phyloP scores from a whole-genome alignment of 768 basidiomycete genomes.

The Suillus fuscotomentosus region DNA sequence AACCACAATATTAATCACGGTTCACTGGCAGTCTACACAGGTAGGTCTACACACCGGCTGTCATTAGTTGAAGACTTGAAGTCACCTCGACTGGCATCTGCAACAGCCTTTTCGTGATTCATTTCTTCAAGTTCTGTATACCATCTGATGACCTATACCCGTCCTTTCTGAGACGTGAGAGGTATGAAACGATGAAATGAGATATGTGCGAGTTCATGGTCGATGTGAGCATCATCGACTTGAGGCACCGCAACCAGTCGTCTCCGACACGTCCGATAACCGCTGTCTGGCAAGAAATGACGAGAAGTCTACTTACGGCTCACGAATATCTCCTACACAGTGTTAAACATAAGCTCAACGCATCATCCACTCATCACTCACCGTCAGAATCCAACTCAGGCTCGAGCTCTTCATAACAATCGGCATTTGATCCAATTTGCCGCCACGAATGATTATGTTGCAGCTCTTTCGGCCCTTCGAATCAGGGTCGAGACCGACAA shows the following conservation, averaged over 20 bases:
- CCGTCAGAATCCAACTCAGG: constrained; percentile 73
- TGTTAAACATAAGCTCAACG: neutral
- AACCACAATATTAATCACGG: no score
- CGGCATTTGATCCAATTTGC: constrained; percentile 65
- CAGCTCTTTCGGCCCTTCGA: constrained; percentile 46
- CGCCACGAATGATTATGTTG: constrained; percentile 54
- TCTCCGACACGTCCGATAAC: constrained; percentile 34
- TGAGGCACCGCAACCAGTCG: constrained; percentile 21
- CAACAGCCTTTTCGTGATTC: no score
- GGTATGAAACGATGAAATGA: constrained; percentile 24
- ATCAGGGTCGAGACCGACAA: constrained; percentile 32
- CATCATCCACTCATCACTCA: constrained; percentile 24
- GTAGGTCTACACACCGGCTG: no score
- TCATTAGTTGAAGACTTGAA: no score
- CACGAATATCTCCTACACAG: constrained; percentile 52
- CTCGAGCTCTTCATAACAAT: constrained; percentile 71
- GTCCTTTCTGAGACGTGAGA: no score
- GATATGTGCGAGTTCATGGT: constrained; percentile 55
- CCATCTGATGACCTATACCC: no score
- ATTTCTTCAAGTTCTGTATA: no score
- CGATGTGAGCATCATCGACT: constrained; percentile 55
- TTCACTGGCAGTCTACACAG: no score
- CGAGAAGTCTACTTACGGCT: constrained; percentile 74
- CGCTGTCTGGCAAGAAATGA: constrained; percentile 64
- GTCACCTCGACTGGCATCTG: no score